Evolutionary conservation across 2,329 filamentous ascomycete species (phyloP), one percentile per base, ranked within the genome.

Genomic region (Phialocephala sp.): DNA sequence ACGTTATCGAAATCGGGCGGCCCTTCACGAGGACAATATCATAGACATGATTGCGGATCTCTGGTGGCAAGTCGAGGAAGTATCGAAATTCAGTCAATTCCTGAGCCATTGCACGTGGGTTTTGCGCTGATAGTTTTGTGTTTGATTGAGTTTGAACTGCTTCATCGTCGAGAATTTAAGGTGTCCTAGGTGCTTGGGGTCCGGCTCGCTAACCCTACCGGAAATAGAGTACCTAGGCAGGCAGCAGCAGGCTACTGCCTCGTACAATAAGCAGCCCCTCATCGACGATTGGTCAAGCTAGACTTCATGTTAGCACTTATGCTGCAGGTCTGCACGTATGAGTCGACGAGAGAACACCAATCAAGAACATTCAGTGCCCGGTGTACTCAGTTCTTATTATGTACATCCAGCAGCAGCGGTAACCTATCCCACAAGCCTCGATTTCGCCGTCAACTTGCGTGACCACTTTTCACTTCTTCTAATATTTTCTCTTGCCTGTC

Each of bases 11-110:
- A 22, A 55, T 36, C 15, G 35, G 24, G 8, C 18, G 12, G 18
- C 35, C 52, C 4, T 55, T n/a, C 12, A 35, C 52, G 15, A 55
- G 52, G 52, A 36, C 52, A 35, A 55, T 5, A 8, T 36, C 27
- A 36, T 55, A 55, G 18, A 55, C 18, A 8, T 35, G 14, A 37
- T 55, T 55, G 24, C 52, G 52, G 35, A 27, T 55, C 24, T 55
- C 52, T 8, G 52, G 27, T 18, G 27, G 27, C 2, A 55, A n/a
- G 22, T 22, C n/a, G 45, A 50, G 45, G n/a, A 43, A 43, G 41
- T 43, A 43, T 43, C 41, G 41, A 43, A 43, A 43, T 43, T 43
- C 41, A 4, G 41, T 43, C 15, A 43, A 4, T 18, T 43, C 5
- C 45, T 50, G 45, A 50, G 45, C 45, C 45, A 50, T 24, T 24